phyloP scores from a whole-genome alignment of 2,329 filamentous ascomycete genomes.

The Madurella mycetomatis region DNA sequence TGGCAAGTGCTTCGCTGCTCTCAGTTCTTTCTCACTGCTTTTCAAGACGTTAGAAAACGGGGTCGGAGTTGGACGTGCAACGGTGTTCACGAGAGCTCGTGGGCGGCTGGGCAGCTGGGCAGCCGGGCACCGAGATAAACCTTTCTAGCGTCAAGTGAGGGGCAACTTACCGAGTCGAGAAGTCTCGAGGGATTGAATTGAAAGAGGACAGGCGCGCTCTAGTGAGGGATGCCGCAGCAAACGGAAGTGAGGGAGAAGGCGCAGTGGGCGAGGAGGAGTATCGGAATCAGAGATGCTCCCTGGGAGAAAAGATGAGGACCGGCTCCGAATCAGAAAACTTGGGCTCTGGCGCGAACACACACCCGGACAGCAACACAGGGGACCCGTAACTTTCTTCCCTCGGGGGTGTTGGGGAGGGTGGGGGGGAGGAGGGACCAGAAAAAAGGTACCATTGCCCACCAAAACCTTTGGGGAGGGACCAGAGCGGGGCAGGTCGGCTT shows the following conservation, averaged over 20 bases:
- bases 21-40: slow-evolving; percentile 10
- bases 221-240: slow-evolving; percentile 1
- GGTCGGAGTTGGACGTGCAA: background rate
- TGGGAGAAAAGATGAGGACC: slow-evolving; percentile 14
- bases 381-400: slow-evolving; percentile 17
- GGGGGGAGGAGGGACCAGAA: slow-evolving; percentile 16
- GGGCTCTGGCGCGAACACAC: slow-evolving; percentile 19
- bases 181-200: slow-evolving; percentile 8
- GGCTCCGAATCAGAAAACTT: slow-evolving; percentile 16
- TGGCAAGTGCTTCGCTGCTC: slow-evolving; percentile 8
- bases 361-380: slow-evolving; percentile 15
- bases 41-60: slow-evolving; percentile 3
- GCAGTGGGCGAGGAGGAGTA: slow-evolving; percentile 8
- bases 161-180: slow-evolving; percentile 13
- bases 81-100: slow-evolving; percentile 9
- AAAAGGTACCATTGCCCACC: slow-evolving; percentile 21
- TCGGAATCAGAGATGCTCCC: slow-evolving; percentile 9
- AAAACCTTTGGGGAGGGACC: slow-evolving; percentile 30
- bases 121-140: slow-evolving; percentile 1
- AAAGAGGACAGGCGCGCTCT: background rate
- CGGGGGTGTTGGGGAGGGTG: slow-evolving; percentile 4
- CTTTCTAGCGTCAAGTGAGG: slow-evolving; percentile 14
- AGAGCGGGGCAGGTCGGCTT: slow-evolving; percentile 22
- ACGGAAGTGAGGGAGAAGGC: slow-evolving; percentile 4
- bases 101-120: slow-evolving; percentile 1